Base-by-base conservation (phyloP, 345 rosid species). In the Syzygium jambos region DNA sequence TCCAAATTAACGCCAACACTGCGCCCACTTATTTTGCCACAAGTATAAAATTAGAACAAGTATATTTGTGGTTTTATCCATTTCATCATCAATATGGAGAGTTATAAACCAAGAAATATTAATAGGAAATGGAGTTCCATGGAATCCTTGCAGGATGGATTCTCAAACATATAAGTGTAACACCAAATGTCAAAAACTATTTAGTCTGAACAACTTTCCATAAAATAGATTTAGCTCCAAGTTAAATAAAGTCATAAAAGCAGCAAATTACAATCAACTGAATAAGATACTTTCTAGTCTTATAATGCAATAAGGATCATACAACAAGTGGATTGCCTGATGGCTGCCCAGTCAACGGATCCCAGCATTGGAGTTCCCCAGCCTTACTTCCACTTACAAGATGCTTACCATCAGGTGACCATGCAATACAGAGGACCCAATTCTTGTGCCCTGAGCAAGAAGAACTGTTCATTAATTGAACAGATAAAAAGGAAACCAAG, bases 361-460 rank as follows among this genome's bases (percentile, higher is more conserved):
- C 94, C 99, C 99, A 98, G 89, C 96, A 94, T 85, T 90, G 93
- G 91, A 98, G 90, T 86, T 98, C 98, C 85, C 99, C 98, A 65
- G 96, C 86, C 92, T 94, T 95, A 92, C 96, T 94, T 87, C 99
- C 99, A 92, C 98, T 98, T 43, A 93, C 98, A 88, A 98, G 97
- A 91, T 95, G 92, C 93, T 95, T 95, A 85, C 95, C 96, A 92
- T 98, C 98, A 1, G 99, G 98, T 49, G 99, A 96, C 99, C 99
- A 98, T 34, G 98, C 96, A 88, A 98, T 89, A 87, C 94, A 94
- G 43, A 98, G 98, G 90, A 98, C 98, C 99, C 98, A 98, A 88
- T 98, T 96, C 93, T 88, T 96, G 95, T 98, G 99, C 65, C 99
- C 99, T 95, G 93, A 85, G 92, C 56, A 87, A 30, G 43, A 30